Evolutionary conservation across 1,284 basidiomycete genomes (phyloP).

Genomic region (Meripilus lineatus): DNA sequence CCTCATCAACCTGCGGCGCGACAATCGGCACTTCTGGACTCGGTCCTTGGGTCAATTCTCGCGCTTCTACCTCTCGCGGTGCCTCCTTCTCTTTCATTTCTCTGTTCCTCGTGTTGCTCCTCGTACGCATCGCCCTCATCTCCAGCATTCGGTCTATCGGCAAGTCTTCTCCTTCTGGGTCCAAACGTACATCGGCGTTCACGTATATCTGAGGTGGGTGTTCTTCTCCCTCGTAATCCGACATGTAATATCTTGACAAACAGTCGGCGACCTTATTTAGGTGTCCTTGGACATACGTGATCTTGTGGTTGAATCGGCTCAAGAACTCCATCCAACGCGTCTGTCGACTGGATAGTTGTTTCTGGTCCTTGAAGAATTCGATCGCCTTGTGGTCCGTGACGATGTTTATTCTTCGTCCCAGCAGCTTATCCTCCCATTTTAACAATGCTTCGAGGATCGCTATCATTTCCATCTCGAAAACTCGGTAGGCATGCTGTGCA

Average conservation of each 20-base stretch:
- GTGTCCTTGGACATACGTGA: constrained; percentile 28
- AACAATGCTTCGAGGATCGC: constrained; percentile 32
- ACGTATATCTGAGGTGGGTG: constrained; percentile 13
- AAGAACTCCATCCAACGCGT: too few relatives aligned
- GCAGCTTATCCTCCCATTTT: too few relatives aligned
- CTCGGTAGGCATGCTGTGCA: constrained; percentile 31
- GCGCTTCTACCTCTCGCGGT: not conserved
- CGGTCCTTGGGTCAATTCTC: not conserved
- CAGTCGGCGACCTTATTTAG: constrained; percentile 30
- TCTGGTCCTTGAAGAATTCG: constrained; percentile 27
- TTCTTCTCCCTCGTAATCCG: constrained; percentile 21
- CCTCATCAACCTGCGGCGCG: not conserved
- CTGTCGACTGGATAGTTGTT: constrained; percentile 18
- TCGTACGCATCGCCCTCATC: constrained; percentile 4
- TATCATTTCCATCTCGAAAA: too few relatives aligned
- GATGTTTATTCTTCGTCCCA: too few relatives aligned
- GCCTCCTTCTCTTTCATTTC: constrained; percentile 1
- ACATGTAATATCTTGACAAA: too few relatives aligned
- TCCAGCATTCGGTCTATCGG: constrained; percentile 10
- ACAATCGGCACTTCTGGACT: too few relatives aligned
- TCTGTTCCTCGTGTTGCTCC: not conserved
- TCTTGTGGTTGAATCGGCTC: constrained; percentile 26
- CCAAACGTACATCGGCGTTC: constrained; percentile 18
- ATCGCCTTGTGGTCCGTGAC: constrained; percentile 36
- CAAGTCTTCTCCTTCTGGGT: constrained; percentile 20